phyloP scores from a whole-genome alignment of 768 basidiomycete species.

The Coprinopsis marcescibilis region DNA sequence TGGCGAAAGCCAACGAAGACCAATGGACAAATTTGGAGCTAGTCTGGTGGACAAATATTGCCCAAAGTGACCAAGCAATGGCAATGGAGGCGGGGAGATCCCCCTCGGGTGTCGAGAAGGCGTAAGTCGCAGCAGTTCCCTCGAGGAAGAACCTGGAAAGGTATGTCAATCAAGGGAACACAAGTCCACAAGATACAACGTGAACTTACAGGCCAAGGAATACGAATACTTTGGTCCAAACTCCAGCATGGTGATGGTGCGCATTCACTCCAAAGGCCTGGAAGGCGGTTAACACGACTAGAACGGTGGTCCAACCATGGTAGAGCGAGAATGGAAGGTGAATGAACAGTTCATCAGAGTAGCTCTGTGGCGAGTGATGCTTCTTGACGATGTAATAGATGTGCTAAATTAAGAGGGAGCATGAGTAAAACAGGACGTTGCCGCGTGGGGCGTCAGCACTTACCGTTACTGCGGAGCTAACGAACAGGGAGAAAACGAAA shows the following conservation, averaged over 20 bases:
- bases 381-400: conserved; percentile 96
- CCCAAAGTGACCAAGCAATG: conserved; percentile 91
- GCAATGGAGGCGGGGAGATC: conserved; percentile 90
- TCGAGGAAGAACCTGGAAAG: conserved; percentile 78
- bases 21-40: conserved; percentile 81
- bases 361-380: conserved; percentile 56
- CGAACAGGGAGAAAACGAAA: conserved; percentile 84
- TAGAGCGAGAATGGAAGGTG: conserved; percentile 96
- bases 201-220: conserved; percentile 77
- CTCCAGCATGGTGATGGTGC: conserved; percentile 53
- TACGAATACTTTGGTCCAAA: conserved; percentile 94
- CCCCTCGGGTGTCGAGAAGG: conserved; percentile 85
- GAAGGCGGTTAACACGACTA: conserved; percentile 76
- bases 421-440: conserved; percentile 2
- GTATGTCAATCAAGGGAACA: conserved; percentile 6
- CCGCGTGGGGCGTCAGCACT: conserved; percentile 8
- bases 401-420: conserved; percentile 46
- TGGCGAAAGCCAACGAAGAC: conserved; percentile 78
- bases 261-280: conserved; percentile 87
- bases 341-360: conserved; percentile 80
- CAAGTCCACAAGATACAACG: conserved; percentile 4
- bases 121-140: conserved; percentile 88
- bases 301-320: conserved; percentile 88
- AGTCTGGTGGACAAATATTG: conserved; percentile 77
- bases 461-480: conserved; percentile 63